phyloP scores from a whole-genome alignment of 1,139 yeast genomes.

The Zygoascus sp. region DNA sequence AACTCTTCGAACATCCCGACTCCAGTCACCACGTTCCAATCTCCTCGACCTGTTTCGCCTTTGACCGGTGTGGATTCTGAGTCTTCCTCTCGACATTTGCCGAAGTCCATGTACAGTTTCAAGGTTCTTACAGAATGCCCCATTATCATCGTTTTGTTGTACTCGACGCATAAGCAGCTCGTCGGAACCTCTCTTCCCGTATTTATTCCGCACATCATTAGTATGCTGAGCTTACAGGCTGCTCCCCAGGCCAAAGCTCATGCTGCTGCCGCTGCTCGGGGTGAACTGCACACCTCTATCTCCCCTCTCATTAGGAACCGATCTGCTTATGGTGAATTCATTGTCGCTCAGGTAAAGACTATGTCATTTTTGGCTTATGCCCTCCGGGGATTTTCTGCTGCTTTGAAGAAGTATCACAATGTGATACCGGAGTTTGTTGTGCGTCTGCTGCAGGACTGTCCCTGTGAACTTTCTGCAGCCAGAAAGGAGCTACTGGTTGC shows the following conservation, averaged over 20 bases:
- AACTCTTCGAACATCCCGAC: conserved; percentile 22
- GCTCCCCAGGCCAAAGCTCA: conserved; percentile 67
- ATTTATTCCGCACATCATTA: conserved; percentile 79
- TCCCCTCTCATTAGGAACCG: conserved; percentile 71
- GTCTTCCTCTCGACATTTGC: conserved; percentile 40
- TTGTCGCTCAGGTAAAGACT: conserved; percentile 94
- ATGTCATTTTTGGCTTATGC: conserved; percentile 93
- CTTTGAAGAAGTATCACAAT: conserved; percentile 57
- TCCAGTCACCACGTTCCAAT: conserved; percentile 32
- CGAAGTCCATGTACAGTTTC: conserved; percentile 71
- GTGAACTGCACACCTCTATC: conserved; percentile 50
- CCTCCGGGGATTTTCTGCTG: conserved; percentile 75
- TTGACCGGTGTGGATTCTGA: conserved; percentile 35
- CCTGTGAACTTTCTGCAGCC: conserved; percentile 90
- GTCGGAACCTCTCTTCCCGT: conserved; percentile 67
- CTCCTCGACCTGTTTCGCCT: conserved; percentile 44
- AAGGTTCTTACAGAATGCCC: conserved; percentile 96
- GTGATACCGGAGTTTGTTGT: conserved; percentile 83
- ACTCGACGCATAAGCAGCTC: conserved; percentile 77
- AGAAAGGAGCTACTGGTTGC: conserved; percentile 92
- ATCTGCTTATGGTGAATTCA: conserved; percentile 79
- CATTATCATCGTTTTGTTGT: conserved; percentile 87
- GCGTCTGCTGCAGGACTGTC: conserved; percentile 87
- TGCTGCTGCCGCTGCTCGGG: conserved; percentile 52
- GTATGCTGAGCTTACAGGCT: conserved; percentile 71